Base-by-base conservation (phyloP, 2,329 filamentous ascomycete species). In the Ascochyta clinopodiicola region DNA sequence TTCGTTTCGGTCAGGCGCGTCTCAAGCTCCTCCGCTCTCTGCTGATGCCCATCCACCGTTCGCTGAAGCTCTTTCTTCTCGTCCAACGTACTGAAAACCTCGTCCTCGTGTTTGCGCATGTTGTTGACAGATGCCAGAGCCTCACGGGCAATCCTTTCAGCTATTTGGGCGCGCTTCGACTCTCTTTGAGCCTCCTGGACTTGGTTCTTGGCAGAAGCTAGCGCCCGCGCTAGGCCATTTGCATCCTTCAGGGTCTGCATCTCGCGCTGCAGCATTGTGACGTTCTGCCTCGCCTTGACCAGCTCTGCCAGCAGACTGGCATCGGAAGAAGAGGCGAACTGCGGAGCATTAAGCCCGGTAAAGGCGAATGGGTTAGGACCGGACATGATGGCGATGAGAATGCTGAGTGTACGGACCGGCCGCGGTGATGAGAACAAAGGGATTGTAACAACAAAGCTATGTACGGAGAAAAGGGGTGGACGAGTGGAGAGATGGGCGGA, bases 71-170 rank as follows among this genome's bases (percentile, higher is more conserved):
- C 6, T 3, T 4, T 22, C 19, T 9, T 12, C 15, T 27, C 13
- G 25, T 40, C 10, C 15, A 39, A 24, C 34, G 37, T 49, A 2
- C 10, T 35, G 3, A 15, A 15, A 9, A 6, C 17, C 19, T 22
- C 8, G 17, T 38, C 21, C 6, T 21, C 17, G 17, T 38, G 8
- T 22, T 25, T 36, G 35, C 3, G 15, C 24, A 19, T 36, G 40
- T 44, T 40, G 34, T 17, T 35, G 25, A 40, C 3, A 22, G 40
- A n/a, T n/a, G 19, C 22, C 4, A 40, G n/a, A 2, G 35, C 27
- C 12, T 39, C 17, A n/a, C 39, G 34, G 8, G 51, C 51, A 5
- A 55, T 24, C n/a, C 19, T 44, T 44, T 55, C 51, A 39, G 51
- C 51, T 9, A 40, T 19, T 40, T 49, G 39, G 6, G 51, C 45